phyloP scores from a whole-genome alignment of 2,329 filamentous ascomycete genomes.

The Fusarium multiceps region DNA sequence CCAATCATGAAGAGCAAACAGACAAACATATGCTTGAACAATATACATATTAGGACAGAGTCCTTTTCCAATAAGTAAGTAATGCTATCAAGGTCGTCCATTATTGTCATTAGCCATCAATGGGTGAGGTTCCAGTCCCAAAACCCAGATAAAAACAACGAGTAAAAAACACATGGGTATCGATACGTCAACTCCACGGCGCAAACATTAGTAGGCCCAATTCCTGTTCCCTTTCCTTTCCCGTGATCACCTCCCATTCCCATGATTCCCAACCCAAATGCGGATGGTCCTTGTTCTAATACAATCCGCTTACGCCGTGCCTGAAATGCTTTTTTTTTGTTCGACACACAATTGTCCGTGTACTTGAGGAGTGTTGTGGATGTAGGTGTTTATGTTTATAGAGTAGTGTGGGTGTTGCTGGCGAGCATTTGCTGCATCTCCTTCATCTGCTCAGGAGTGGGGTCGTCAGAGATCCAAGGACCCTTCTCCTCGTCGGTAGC shows the following conservation, averaged over 20 bases:
- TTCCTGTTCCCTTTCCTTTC: conserved; percentile 15
- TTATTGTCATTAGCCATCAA: conserved; percentile 43
- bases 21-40: conserved; percentile 1
- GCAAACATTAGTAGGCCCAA: conserved; percentile 34
- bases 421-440: conserved; percentile 66
- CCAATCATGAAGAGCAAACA: conserved; percentile 1
- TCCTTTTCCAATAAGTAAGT: conserved; percentile 12
- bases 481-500: conserved; percentile 90
- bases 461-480: conserved; percentile 81
- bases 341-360: conserved; percentile 29
- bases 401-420: conserved; percentile 36
- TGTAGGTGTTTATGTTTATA: conserved; percentile 27
- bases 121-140: conserved; percentile 31
- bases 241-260: conserved; percentile 24
- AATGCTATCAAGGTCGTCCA: conserved; percentile 36
- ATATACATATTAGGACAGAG: conserved; percentile 15
- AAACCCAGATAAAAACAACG: conserved; percentile 35
- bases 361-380: conserved; percentile 16
- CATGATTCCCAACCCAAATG: conserved; percentile 9
- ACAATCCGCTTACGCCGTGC: conserved; percentile 46
- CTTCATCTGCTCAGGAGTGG: conserved; percentile 69
- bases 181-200: conserved; percentile 47
- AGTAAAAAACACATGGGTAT: conserved; percentile 46
- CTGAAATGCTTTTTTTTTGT: conserved; percentile 44
- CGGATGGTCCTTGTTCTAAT: conserved; percentile 37